These are phyloP conservation scores for Anastatica hierochuntica DNA, from an alignment of 345 rosid species.

Conservation along the genomic window DNA sequence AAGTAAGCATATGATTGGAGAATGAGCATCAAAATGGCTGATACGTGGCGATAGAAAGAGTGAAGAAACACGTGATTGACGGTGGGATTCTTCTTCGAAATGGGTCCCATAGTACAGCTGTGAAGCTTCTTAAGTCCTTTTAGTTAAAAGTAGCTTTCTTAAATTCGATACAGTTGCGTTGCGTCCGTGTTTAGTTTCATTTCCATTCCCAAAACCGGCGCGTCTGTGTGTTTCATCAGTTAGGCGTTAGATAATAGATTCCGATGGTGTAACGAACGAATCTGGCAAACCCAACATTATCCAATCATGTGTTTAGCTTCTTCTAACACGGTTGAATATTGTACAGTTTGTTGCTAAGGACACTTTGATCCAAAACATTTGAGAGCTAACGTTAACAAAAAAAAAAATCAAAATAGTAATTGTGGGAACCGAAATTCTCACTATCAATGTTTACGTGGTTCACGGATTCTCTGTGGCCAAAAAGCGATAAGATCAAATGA, in stretches of 20 bases:
- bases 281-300: too few relatives aligned
- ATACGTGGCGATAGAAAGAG: constrained; percentile 17
- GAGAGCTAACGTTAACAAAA: too few relatives aligned
- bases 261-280: not conserved
- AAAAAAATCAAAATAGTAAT: too few relatives aligned
- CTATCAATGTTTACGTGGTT: too few relatives aligned
- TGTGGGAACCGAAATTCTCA: too few relatives aligned
- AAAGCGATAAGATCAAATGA: too few relatives aligned
- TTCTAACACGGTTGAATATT: too few relatives aligned
- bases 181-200: not conserved
- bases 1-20: constrained; percentile 12
- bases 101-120: constrained; percentile 22
- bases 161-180: too few relatives aligned
- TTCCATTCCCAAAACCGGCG: not conserved
- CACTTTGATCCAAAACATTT: too few relatives aligned
- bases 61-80: constrained; percentile 28
- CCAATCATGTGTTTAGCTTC: too few relatives aligned
- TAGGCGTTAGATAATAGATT: not conserved
- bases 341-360: too few relatives aligned
- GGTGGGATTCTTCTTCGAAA: constrained; percentile 12
- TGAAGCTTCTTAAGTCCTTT: not conserved
- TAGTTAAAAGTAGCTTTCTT: not conserved
- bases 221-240: not conserved
- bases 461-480: too few relatives aligned
- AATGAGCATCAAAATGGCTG: not conserved